These are phyloP conservation scores for Colletotrichum liriopes DNA, from an alignment of 2,329 filamentous ascomycete species.

Conservation along the genomic window DNA sequence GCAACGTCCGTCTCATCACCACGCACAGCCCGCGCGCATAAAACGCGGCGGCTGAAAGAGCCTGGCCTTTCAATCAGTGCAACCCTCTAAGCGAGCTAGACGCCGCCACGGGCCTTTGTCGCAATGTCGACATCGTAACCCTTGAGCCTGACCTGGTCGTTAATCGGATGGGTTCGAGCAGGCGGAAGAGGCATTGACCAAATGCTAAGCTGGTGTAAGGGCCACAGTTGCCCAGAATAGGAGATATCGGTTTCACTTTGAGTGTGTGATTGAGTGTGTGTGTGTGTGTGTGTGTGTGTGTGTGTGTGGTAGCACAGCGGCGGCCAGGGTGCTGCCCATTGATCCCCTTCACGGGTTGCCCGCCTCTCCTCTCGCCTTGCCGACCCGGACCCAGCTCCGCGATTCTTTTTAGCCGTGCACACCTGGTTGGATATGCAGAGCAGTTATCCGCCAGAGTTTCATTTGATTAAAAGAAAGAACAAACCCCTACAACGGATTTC, in stretches of 20 bases:
- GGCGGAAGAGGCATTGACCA: constrained; percentile 3
- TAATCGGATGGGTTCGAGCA: background rate
- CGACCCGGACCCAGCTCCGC: constrained; percentile 6
- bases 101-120: constrained; percentile 9
- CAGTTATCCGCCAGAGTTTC: background rate
- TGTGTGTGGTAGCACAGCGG: background rate
- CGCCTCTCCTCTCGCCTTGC: constrained; percentile 6
- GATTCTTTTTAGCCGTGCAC: background rate
- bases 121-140: constrained; percentile 17
- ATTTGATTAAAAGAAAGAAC: background rate
- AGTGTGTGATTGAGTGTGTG: background rate
- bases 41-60: constrained; percentile 21
- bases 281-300: background rate
- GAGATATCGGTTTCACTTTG: constrained; percentile 32
- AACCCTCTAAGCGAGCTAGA: constrained; percentile 39
- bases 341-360: background rate
- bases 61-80: background rate
- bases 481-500: background rate
- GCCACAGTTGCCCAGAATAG: constrained; percentile 26
- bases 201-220: constrained; percentile 6
- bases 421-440: no score
- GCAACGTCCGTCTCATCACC: background rate
- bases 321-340: background rate
- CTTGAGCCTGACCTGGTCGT: constrained; percentile 3
- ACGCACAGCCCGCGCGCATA: constrained; percentile 4